Base-by-base conservation (phyloP, 2,329 filamentous ascomycete species). In the Neocatenulostroma microsporum region DNA sequence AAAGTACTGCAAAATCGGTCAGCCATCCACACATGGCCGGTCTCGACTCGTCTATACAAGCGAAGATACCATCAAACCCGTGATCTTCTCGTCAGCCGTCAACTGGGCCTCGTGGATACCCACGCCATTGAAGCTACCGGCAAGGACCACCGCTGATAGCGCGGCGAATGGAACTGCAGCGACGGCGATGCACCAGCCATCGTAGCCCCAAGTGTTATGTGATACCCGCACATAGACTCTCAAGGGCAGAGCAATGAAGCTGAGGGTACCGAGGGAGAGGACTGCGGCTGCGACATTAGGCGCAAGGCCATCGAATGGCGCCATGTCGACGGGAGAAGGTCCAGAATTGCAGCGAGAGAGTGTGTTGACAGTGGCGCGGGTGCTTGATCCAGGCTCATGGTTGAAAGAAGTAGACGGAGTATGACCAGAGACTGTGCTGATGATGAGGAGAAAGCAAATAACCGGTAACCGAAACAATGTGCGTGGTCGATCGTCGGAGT, bases 1-100 rank as follows among this genome's bases (percentile, higher is more conserved):
- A 46, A 61, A 61, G 46, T 51, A 61, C 57, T 60, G 25, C n/a
- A 24, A n/a, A 8, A 24, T 8, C 8, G 8, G 17, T n/a, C n/a
- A 24, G 23, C n/a, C 23, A 24, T 8, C 23, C n/a, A 8, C 8
- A 8, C 23, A 24, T 24, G 23, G n/a, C n/a, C n/a, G 23, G 8
- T n/a, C 23, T n/a, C n/a, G 23, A 24, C 8, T 8, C 23, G n/a
- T n/a, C n/a, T n/a, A 8, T 24, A n/a, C 8, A n/a, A 24, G 23
- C n/a, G 23, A 8, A 24, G 18, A n/a, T 24, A 24, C 23, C 23
- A 24, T 29, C 26, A 29, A 14, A 11, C 10, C 26, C 8, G 26
- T 29, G 10, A 7, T 29, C 10, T 11, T 29, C 26, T 29, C 26
- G 26, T 9, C 26, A 14, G 10, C 7, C 9, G 26, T 29, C 10